Percentiles rank a stretch among this genome's conserved stretches.
These are phyloP conservation scores for Taxillus chinensis DNA, from an alignment of 164 flowering plant species.

Conservation along the genomic window DNA sequence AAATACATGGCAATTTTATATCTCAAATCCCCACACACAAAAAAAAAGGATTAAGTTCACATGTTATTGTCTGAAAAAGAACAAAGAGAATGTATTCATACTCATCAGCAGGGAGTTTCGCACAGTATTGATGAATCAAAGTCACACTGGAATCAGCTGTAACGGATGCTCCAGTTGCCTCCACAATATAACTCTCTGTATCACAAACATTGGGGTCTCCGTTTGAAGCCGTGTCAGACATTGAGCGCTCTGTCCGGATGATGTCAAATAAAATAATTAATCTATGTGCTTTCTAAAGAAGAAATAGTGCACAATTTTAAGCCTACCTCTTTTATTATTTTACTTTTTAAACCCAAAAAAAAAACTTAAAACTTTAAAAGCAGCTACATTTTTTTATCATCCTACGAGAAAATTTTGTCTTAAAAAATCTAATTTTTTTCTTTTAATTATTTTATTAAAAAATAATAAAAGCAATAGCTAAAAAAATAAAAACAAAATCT, in stretches of 20 bases:
- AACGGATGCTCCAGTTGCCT: slow-evolving; percentile 65
- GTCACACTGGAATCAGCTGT: slow-evolving; percentile 59
- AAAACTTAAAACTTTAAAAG: no score
- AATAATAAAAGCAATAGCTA: no score
- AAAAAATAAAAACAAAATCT: no score
- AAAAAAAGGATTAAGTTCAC: no score
- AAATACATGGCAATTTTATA: not conserved
- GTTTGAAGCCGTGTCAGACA: slow-evolving; percentile 40
- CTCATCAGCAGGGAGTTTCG: slow-evolving; percentile 68
- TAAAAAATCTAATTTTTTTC: no score
- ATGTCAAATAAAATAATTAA: slow-evolving; percentile 34
- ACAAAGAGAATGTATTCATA: slow-evolving; percentile 14
- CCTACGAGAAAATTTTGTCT: no score
- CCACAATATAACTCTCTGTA: slow-evolving; percentile 38
- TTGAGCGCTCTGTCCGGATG: slow-evolving; percentile 52
- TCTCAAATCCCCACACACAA: not conserved
- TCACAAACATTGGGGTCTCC: slow-evolving; percentile 42
- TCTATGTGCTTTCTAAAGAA: slow-evolving; percentile 52
- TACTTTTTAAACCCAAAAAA: no score
- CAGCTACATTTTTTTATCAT: no score
- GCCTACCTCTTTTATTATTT: no score
- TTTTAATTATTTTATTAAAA: no score
- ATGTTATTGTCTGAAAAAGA: no score
- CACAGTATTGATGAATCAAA: slow-evolving; percentile 58
- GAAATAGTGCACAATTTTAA: no score